Evolutionary conservation across 257 asterid species (phyloP).

Genomic region (Nicotiana undulata): DNA sequence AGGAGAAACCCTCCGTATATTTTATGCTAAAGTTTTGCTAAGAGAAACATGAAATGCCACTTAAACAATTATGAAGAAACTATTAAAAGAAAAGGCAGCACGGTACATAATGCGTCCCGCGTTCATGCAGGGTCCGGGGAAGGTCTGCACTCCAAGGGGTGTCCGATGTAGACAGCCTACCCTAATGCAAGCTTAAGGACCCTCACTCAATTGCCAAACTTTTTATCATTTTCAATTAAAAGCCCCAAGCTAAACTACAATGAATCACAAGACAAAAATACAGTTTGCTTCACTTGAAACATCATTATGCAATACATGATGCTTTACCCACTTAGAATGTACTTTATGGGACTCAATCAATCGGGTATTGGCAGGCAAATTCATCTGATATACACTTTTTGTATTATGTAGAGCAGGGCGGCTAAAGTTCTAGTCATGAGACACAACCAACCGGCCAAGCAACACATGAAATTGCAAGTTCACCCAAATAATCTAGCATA

Average conservation of each 20-base stretch:
- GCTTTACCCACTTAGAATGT: background rate
- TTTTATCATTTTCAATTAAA: too few species aligned
- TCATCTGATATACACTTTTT: background rate
- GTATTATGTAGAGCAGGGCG: background rate
- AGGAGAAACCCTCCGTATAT: background rate
- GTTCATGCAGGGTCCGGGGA: too few species aligned
- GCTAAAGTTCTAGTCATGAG: background rate
- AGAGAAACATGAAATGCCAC: background rate
- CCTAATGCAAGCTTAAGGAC: background rate
- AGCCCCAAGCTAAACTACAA: background rate
- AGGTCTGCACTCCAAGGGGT: too few species aligned
- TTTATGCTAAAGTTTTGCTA: background rate
- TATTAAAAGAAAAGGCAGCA: too few species aligned
- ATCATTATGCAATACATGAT: background rate
- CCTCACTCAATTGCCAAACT: background rate
- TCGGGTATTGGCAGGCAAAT: background rate
- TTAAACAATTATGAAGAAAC: background rate
- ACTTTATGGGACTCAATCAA: background rate
- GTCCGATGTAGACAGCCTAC: too few species aligned
- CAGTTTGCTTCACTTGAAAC: background rate
- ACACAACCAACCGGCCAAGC: background rate
- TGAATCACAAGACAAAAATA: background rate
- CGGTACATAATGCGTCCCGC: too few species aligned
- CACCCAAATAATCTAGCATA: background rate
- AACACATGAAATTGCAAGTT: slow-evolving; percentile 1